These are phyloP conservation scores for Globisporangium splendens DNA, from an alignment of 352 stramenopile species.

Conservation along the genomic window DNA sequence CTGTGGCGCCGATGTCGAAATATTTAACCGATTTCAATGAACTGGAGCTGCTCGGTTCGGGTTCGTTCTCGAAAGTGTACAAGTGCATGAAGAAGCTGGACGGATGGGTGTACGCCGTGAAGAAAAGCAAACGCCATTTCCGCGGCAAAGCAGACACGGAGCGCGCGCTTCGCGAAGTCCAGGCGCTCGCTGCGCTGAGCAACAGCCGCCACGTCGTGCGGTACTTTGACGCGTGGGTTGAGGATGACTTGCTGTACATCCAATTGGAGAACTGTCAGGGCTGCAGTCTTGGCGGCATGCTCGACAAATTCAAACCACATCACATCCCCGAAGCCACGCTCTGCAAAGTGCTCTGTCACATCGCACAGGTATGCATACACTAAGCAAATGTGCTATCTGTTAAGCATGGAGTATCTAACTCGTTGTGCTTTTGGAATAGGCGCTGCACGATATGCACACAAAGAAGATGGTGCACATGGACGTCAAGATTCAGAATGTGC, in stretches of 20 bases:
- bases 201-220: constrained; percentile 75
- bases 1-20: constrained; percentile 48
- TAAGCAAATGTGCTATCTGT: not conserved
- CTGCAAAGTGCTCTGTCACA: constrained; percentile 72
- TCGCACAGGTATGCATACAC: constrained; percentile 48
- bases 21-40: constrained; percentile 82
- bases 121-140: constrained; percentile 86
- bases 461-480: constrained; percentile 88
- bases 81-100: constrained; percentile 87
- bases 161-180: constrained; percentile 75
- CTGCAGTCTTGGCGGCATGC: constrained; percentile 58
- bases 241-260: constrained; percentile 87
- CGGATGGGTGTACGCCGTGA: constrained; percentile 83
- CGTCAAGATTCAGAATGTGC: constrained; percentile 83
- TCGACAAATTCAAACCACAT: constrained; percentile 61
- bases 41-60: constrained; percentile 70
- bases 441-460: constrained; percentile 77
- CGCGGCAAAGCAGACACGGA: constrained; percentile 81
- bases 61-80: constrained; percentile 85
- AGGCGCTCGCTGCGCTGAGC: constrained; percentile 76
- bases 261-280: constrained; percentile 73
- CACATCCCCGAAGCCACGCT: constrained; percentile 69
- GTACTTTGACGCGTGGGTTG: constrained; percentile 88
- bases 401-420: no score
- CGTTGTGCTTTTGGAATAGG: constrained; percentile 17